A percentile compares a stretch with the other conserved stretches of the same genome.
Evolutionary conservation across 2,329 filamentous ascomycete genomes (phyloP).

Genomic region (Colletotrichum falcatum): DNA sequence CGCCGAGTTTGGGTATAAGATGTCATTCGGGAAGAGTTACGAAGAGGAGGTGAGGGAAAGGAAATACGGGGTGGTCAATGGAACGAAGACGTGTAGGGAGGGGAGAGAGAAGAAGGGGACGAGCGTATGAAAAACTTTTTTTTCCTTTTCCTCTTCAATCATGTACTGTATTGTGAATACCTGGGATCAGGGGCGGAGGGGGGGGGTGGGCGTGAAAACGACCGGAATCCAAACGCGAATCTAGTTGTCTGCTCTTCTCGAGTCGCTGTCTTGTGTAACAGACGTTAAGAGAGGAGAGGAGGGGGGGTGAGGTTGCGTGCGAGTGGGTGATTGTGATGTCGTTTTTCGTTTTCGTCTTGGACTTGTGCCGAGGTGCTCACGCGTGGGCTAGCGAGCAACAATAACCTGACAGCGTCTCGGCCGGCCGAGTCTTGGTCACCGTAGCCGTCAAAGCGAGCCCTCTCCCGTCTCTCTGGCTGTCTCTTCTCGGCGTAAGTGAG

Average conservation of each 20-base stretch:
- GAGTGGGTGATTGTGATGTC: background rate
- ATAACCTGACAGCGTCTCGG: background rate
- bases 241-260: constrained; percentile 20
- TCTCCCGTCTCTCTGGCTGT: background rate
- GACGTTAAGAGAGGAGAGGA: background rate
- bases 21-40: background rate
- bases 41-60: background rate
- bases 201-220: background rate
- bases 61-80: background rate
- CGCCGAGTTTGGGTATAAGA: background rate
- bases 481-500: background rate
- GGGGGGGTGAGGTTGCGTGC: background rate
- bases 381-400: background rate
- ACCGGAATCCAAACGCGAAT: constrained; percentile 32
- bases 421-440: too few relatives aligned
- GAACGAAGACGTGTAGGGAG: background rate
- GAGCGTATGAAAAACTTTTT: constrained; percentile 27
- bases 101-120: constrained; percentile 11
- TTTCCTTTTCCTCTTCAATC: constrained; percentile 13
- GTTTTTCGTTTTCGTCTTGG: background rate
- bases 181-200: constrained; percentile 30
- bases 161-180: constrained; percentile 42
- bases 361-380: background rate
- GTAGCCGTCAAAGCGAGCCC: background rate
- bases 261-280: background rate